Evolutionary conservation across 2,329 filamentous ascomycete genomes (phyloP).

Genomic region (Stagonosporopsis vannaccii): DNA sequence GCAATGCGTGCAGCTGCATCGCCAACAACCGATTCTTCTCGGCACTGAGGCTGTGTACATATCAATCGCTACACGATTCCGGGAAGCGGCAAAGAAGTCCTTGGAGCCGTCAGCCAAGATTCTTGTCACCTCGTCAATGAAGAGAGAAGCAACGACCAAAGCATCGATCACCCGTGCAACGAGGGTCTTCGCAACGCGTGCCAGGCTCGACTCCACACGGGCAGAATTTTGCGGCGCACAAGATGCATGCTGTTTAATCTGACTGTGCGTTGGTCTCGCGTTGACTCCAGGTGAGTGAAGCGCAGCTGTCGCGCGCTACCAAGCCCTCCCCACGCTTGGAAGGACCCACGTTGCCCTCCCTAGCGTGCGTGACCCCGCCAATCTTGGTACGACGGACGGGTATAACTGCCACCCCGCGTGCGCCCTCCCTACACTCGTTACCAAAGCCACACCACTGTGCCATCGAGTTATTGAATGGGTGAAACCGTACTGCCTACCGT

Average conservation of each 20-base stretch:
- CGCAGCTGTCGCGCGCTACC: slow-evolving; percentile 25
- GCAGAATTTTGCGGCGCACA: slow-evolving; percentile 16
- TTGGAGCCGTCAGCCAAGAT: slow-evolving; percentile 47
- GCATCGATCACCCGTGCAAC: slow-evolving; percentile 3
- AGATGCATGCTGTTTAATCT: slow-evolving; percentile 5
- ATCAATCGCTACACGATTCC: slow-evolving; percentile 22
- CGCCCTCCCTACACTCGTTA: slow-evolving; percentile 28
- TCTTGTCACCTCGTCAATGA: slow-evolving; percentile 32
- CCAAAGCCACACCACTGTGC: slow-evolving; percentile 44
- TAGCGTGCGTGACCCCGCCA: slow-evolving; percentile 44
- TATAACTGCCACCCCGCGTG: slow-evolving; percentile 45
- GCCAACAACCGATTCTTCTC: slow-evolving; percentile 38
- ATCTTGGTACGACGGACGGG: slow-evolving; percentile 28
- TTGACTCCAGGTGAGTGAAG: slow-evolving; percentile 27
- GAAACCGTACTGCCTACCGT: slow-evolving; percentile 49
- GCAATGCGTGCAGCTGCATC: slow-evolving; percentile 12
- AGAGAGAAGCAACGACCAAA: slow-evolving; percentile 12
- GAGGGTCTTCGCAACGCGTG: slow-evolving; percentile 6
- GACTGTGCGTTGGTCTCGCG: slow-evolving; percentile 5
- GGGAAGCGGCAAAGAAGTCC: slow-evolving; percentile 33
- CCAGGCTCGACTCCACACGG: slow-evolving; percentile 10
- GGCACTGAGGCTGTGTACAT: slow-evolving; percentile 39
- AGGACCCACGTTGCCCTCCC: slow-evolving; percentile 38
- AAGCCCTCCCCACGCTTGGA: slow-evolving; percentile 32
- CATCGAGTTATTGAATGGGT: slow-evolving; percentile 52